phyloP scores from a whole-genome alignment of 495 filamentous ascomycete genomes.

The Neurospora sp. region DNA sequence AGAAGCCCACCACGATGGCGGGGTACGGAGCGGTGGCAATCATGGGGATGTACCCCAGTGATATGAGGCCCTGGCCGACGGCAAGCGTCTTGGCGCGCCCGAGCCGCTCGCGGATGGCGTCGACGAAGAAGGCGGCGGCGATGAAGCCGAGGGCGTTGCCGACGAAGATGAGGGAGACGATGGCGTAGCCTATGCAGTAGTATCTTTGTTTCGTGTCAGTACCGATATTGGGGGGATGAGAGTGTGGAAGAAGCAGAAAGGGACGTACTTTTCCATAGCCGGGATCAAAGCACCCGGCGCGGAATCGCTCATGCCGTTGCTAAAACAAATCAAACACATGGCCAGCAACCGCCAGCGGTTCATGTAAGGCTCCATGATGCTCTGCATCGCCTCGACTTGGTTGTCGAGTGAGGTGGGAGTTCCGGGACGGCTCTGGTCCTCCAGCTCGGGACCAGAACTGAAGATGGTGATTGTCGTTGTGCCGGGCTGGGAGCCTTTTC shows the following conservation, averaged over 20 bases:
- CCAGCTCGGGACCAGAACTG: background rate
- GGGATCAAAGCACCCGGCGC: slow-evolving; percentile 67
- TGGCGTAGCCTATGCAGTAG: slow-evolving; percentile 61
- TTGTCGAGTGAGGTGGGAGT: slow-evolving; percentile 21
- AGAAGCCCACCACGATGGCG: slow-evolving; percentile 52
- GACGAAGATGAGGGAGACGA: slow-evolving; percentile 73
- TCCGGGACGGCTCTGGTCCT: slow-evolving; percentile 42
- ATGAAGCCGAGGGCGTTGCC: slow-evolving; percentile 71
- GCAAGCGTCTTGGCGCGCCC: slow-evolving; percentile 55
- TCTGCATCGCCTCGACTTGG: slow-evolving; percentile 6
- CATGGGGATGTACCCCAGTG: slow-evolving; percentile 49
- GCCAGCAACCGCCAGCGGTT: slow-evolving; percentile 38
- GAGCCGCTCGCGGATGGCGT: slow-evolving; percentile 44
- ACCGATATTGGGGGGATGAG: too few species aligned
- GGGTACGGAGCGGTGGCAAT: slow-evolving; percentile 59
- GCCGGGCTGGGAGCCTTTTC: slow-evolving; percentile 25
- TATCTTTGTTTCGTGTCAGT: slow-evolving; percentile 23
- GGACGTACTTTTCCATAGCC: slow-evolving; percentile 47
- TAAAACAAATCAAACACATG: slow-evolving; percentile 43
- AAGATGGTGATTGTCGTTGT: background rate
- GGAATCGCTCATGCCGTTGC: slow-evolving; percentile 50
- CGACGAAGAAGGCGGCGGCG: slow-evolving; percentile 54
- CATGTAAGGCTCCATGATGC: slow-evolving; percentile 8
- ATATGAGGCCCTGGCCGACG: slow-evolving; percentile 41
- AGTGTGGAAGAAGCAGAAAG: too few species aligned